Base-by-base conservation (phyloP, 1,139 yeast species). In the Yamadazyma triangularis region DNA sequence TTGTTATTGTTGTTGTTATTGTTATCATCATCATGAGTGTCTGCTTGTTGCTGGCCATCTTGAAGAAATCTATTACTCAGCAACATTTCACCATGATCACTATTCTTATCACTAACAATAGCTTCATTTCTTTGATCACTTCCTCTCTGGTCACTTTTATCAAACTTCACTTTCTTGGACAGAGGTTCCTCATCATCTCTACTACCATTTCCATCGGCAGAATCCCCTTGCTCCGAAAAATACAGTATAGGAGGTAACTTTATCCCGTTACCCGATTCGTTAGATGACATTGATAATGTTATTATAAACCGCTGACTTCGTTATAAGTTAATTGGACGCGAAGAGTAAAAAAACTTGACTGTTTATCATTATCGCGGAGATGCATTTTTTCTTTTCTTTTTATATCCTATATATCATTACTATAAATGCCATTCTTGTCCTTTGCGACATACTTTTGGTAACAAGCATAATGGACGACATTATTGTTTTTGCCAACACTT, bases 401-500 rank as follows among this genome's bases (percentile, higher is more conserved):
- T n/a, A n/a, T n/a, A n/a, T n/a, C n/a, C n/a, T n/a, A n/a, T n/a
- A n/a, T n/a, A n/a, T n/a, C n/a, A 7, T 18, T 18, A 7, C 20
- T 18, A 18, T 18, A 18, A 18, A 18, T n/a, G n/a, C 20, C 20
- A 18, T 18, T 18, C 20, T 9, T 18, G 20, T 18, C 8, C 8
- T 6, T 7, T 7, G 6, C 20, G 9, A 7, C 9, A 18, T 7
- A 6, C 9, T 18, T 27, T 21, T 31, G 34, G 15, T 34, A 33
- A 16, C 95, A 85, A 1, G 86, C 87, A 48, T 79, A 86, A 50
- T 86, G 95, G 2, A 80, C 76, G 4, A 80, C 66, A 8, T 60
- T 56, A n/a, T 70, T 70, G 31, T 67, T 60, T 1, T 73, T 72
- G 23, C 69, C 65, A 10, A 71, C 71, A 18, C 79, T 66, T 24